Base-by-base conservation (phyloP, 2,329 filamentous ascomycete genomes). In the Chaetomiaceae sp. region DNA sequence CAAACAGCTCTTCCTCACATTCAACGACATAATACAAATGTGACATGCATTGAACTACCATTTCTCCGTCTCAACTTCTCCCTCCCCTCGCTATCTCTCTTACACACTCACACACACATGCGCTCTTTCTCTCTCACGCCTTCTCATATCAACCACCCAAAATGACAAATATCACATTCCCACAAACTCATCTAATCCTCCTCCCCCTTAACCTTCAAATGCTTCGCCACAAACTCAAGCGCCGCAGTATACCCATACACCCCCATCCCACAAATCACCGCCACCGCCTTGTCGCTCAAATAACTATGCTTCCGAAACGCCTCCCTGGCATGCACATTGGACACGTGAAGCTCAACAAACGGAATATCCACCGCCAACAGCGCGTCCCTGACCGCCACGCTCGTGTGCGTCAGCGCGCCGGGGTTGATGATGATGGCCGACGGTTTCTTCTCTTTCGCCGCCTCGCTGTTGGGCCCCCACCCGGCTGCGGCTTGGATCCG, bases 261-360 rank as follows among this genome's bases (percentile, higher is more conserved):
- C 0, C 83, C 83, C 64, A 91, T 58, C 0, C 87, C 87, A 58
- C 82, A 85, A 51, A 92, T 82, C 8, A 90, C 82, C 0, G 82
- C 87, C 21, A 78, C 77, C 0, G 87, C 87, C 72, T 89, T 90
- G 65, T 91, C 87, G 58, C 79, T 82, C 57, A 91, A 71, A 62
- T 85, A 89, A 56, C 83, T 88, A 56, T 85, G 81, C 58, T 82
- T 77, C 47, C 87, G 73, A 61, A 80, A 91, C 1, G 73, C 61
- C 69, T 91, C 87, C 8, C 87, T 68, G 25, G 80, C 77, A 66
- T 91, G 86, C 2, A 90, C 78, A 65, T 91, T 91, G 49, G 75
- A 83, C 30, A 90, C 77, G 65, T 91, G 87, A n/a, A 89, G 67
- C 69, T 92, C 87, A 41, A 91, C 73, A 60, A 90, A 91, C 0